Percentiles rank a stretch among this genome's conserved stretches.
phyloP scores from a whole-genome alignment of 768 basidiomycete species.

The Suillus placidus region DNA sequence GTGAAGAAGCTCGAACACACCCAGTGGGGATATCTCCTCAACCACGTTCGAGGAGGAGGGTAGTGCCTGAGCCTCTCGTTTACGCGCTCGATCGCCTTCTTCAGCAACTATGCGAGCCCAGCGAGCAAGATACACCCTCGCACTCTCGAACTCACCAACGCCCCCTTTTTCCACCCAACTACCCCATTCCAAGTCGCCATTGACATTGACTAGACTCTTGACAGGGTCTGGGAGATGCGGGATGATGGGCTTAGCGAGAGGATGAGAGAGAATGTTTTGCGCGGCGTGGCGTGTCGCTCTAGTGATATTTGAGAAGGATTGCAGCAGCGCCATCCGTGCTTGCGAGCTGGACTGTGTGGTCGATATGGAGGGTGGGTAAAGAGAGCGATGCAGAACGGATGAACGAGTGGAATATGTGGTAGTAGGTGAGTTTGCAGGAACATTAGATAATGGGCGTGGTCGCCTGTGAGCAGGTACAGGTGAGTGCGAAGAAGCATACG shows the following conservation, averaged over 20 bases:
- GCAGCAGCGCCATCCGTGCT: constrained; percentile 81
- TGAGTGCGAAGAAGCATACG: constrained; percentile 75
- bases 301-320: constrained; percentile 93
- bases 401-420: constrained; percentile 68
- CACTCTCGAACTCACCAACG: constrained; percentile 95
- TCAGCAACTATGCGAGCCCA: constrained; percentile 99
- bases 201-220: constrained; percentile 83
- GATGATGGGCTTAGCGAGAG: constrained; percentile 92
- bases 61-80: constrained; percentile 74
- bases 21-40: constrained; percentile 74
- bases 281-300: constrained; percentile 91
- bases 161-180: constrained; percentile 93
- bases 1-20: constrained; percentile 86
- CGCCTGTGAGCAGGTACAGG: constrained; percentile 84
- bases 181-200: constrained; percentile 91
- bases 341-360: constrained; percentile 61
- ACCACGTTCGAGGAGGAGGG: constrained; percentile 50
- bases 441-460: constrained; percentile 60
- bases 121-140: constrained; percentile 91
- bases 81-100: constrained; percentile 89
- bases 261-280: constrained; percentile 93
- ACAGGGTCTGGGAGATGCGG: constrained; percentile 97
- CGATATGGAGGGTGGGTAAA: constrained; percentile 55
- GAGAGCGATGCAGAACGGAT: constrained; percentile 80
- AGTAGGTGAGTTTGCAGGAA: constrained; percentile 28